phyloP scores from a whole-genome alignment of 257 asterid genomes.

The Fraxinus cuspidata region DNA sequence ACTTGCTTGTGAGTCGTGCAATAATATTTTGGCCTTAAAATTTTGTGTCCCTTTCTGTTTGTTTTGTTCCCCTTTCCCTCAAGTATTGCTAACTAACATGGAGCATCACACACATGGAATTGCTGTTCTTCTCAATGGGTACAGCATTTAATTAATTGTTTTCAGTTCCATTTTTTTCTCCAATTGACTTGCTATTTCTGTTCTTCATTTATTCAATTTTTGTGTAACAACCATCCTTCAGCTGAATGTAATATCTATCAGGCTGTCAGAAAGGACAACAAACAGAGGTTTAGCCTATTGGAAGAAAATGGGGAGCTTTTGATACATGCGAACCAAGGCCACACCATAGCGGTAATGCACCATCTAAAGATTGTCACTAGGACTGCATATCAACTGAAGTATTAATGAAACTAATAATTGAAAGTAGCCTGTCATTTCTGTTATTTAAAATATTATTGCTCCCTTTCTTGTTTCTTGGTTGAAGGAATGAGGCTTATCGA shows the following conservation, averaged over 20 bases:
- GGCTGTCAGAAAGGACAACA: conserved; percentile 87
- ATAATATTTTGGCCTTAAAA: neutral
- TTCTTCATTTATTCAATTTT: conserved; percentile 1
- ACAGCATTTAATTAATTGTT: neutral
- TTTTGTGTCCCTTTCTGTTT: neutral
- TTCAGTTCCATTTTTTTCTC: neutral
- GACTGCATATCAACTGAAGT: conserved; percentile 15
- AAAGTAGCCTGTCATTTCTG: neutral
- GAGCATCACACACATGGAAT: neutral
- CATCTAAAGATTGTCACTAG: conserved; percentile 6
- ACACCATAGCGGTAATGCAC: conserved; percentile 57
- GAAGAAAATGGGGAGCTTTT: conserved; percentile 86
- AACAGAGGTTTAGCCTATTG: conserved; percentile 75
- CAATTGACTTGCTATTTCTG: conserved; percentile 8
- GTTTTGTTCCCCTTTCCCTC: neutral
- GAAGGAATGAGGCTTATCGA: neutral
- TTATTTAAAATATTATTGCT: neutral
- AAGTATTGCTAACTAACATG: neutral
- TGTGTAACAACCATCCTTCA: neutral
- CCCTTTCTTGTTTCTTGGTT: neutral
- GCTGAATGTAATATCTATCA: conserved; percentile 22
- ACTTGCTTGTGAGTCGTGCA: neutral
- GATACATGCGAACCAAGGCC: conserved; percentile 98
- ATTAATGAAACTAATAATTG: neutral
- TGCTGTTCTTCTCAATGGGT: conserved; percentile 1